phyloP scores from a whole-genome alignment of 257 asterid species.

The Nicotiana tomentosiformis region DNA sequence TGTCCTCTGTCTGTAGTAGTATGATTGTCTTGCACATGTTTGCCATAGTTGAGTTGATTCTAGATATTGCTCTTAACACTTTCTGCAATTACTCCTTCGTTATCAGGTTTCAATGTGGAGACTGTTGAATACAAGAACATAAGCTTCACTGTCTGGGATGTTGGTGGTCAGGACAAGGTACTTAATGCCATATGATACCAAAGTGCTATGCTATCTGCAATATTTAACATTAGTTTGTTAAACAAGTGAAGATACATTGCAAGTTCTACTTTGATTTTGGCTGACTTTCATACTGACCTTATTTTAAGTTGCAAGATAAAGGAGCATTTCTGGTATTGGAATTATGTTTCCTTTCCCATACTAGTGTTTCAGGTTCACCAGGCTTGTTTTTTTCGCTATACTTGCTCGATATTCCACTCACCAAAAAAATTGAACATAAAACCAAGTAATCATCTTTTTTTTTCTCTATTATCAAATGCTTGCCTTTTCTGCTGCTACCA shows the following conservation, averaged over 20 bases:
- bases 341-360: background rate
- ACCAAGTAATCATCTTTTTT: background rate
- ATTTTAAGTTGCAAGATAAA: background rate
- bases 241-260: background rate
- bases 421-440: background rate
- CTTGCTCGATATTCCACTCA: background rate
- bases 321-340: background rate
- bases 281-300: background rate
- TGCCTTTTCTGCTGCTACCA: background rate
- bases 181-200: background rate
- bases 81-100: background rate
- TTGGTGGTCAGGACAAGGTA: slow-evolving; percentile 61
- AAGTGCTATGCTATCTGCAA: background rate
- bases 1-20: background rate
- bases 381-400: background rate
- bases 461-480: background rate
- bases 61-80: background rate
- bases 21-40: background rate
- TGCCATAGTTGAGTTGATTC: background rate
- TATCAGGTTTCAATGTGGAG: slow-evolving; percentile 50
- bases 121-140: slow-evolving; percentile 60
- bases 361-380: background rate
- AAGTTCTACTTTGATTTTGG: background rate
- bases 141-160: slow-evolving; percentile 59
- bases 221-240: background rate